Percentiles rank a stretch among this genome's conserved stretches.
Conservation (phyloP, 345 rosid species). For the Atalantia buxifolia region DNA sequence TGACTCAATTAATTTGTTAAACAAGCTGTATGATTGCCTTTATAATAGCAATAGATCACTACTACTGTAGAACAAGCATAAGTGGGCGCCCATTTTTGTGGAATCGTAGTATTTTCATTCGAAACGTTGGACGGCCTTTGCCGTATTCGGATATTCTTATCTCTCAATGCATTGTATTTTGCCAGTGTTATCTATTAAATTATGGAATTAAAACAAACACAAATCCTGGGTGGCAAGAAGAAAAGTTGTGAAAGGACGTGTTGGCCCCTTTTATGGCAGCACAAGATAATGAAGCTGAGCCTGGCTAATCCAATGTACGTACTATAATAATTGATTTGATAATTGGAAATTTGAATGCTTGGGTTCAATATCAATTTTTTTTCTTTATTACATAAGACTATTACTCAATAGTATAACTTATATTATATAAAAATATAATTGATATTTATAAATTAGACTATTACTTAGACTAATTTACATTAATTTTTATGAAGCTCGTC, state of each 20-base stretch:
- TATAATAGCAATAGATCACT: too few relatives aligned
- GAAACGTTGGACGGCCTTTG: not conserved
- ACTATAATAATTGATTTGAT: not conserved
- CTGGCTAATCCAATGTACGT: not conserved
- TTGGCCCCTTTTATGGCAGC: not conserved
- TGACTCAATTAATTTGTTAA: too few relatives aligned
- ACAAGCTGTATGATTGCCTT: too few relatives aligned
- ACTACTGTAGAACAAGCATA: not conserved
- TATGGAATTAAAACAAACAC: not conserved
- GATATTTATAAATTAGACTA: too few relatives aligned
- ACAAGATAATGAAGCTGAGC: not conserved
- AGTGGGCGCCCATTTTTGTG: not conserved
- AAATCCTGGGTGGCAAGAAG: not conserved
- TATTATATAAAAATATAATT: too few relatives aligned
- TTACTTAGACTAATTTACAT: too few relatives aligned
- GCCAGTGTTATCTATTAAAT: not conserved
- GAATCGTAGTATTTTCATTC: not conserved
- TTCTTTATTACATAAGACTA: too few relatives aligned
- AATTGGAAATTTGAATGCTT: not conserved
- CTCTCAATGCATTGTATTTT: not conserved
- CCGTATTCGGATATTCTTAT: not conserved
- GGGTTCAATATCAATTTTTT: too few relatives aligned
- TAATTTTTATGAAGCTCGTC: too few relatives aligned
- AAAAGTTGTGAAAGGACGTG: not conserved
- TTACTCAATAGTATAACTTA: too few relatives aligned